Conservation (phyloP, 2,329 filamentous ascomycete species). For the Fusarium xyrophilum region DNA sequence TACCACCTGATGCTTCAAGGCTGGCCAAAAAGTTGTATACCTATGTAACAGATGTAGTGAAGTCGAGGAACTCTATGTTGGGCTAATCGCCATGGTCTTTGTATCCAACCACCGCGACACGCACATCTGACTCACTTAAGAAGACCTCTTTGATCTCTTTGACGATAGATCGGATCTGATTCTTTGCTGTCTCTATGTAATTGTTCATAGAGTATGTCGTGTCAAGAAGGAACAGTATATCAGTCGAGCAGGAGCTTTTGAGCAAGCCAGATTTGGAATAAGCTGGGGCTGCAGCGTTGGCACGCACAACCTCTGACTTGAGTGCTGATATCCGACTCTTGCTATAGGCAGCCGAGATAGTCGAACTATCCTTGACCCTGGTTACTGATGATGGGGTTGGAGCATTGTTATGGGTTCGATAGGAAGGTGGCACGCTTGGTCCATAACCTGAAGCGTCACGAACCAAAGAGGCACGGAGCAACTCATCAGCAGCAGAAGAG, state of each 20-base stretch:
- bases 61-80: conserved; percentile 17
- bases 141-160: conserved; percentile 45
- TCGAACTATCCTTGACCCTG: neutral
- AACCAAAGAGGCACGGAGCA: neutral
- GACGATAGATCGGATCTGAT: conserved; percentile 37
- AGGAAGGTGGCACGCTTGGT: neutral
- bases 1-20: conserved; percentile 36
- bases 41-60: neutral
- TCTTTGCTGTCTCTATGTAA: conserved; percentile 46
- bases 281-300: neutral
- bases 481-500: neutral
- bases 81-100: conserved; percentile 44
- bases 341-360: neutral
- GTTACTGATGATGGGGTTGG: neutral
- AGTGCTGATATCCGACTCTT: neutral
- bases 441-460: neutral
- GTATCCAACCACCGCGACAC: conserved; percentile 48
- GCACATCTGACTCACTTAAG: conserved; percentile 46
- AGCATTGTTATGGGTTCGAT: neutral
- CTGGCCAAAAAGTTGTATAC: conserved; percentile 4
- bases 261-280: conserved; percentile 40
- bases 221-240: conserved; percentile 50
- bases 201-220: conserved; percentile 46
- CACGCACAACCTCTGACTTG: neutral
- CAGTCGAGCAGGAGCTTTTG: conserved; percentile 45